These are phyloP conservation scores for Volvox reticuliferus DNA, from an alignment of 139 green algal genomes.

Conservation along the genomic window DNA sequence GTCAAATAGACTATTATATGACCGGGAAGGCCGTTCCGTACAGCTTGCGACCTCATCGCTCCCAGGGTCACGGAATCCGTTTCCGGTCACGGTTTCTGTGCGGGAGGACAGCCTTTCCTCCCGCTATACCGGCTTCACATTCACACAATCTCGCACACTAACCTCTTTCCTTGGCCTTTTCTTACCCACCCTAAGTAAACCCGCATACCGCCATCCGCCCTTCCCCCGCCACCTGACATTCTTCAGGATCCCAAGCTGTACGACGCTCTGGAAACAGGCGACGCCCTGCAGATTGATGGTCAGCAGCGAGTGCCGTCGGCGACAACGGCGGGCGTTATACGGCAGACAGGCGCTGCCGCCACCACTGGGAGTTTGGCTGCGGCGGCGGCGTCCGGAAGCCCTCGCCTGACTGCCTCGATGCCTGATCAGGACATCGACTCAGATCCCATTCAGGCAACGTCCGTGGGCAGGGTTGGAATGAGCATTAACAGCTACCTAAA, in stretches of 20 bases:
- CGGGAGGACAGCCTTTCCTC: too few species aligned
- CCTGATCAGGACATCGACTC: constrained; percentile 8
- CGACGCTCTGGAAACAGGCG: not conserved
- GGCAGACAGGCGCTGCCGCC: not conserved
- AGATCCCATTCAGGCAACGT: not conserved
- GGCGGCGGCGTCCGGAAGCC: not conserved
- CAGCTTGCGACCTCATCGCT: too few species aligned
- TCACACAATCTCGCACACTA: too few species aligned
- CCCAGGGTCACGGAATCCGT: too few species aligned
- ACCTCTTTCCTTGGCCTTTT: too few species aligned
- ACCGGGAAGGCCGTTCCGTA: too few species aligned
- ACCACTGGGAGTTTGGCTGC: too few species aligned
- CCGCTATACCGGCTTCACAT: too few species aligned
- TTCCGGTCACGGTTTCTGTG: too few species aligned
- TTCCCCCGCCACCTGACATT: not conserved
- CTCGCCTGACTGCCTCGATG: not conserved
- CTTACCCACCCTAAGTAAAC: too few species aligned
- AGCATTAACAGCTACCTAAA: not conserved
- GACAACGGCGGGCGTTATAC: not conserved
- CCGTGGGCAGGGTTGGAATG: not conserved
- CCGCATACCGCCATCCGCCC: not conserved
- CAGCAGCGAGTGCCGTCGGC: not conserved
- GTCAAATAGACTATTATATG: too few species aligned
- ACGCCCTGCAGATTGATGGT: not conserved
- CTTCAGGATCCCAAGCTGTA: not conserved